Base-by-base conservation (phyloP, 2,329 filamentous ascomycete genomes). In the Penicillium sp. region DNA sequence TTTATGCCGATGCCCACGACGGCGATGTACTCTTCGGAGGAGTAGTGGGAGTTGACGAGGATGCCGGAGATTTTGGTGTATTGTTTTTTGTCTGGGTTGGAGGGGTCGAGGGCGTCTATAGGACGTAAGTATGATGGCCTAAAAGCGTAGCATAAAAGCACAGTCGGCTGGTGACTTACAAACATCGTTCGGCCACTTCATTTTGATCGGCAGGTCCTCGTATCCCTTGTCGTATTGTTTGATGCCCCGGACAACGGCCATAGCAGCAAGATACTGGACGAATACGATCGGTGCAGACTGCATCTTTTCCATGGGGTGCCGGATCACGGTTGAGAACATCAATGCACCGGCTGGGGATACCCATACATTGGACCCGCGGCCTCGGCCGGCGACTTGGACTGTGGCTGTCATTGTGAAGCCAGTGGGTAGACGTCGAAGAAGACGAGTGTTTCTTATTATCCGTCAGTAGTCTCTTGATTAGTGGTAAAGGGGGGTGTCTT, bases 131-230 rank as follows among this genome's bases (percentile, higher is more conserved):
- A 20, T 38, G 50, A 14, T 2, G 6, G n/a, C 21, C 16, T 16
- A 48, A 47, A 35, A 28, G 43, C 9, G 30, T 28, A 9, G 18
- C 6, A 21, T 1, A 2, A 42, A 16, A 26, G 7, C 3, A 2
- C 5, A 43, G 72, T 74, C 64, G 4, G 16, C 12, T 4, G 30
- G 12, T 35, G 9, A 73, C 80, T 71, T 73, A 86, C 85, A 93
- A 55, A 99, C 90, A 68, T 99, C 94, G 66, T 99, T 99, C 11
- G 94, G 94, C 94, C 94, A 99, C 72, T 99, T 99, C 30, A 99
- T 76, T 69, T 89, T 91, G 42, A 99, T 81, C 0, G 90, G 89
- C 4, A 97, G 72, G 0, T 84, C 78, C 5, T 83, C 79, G 71
- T 95, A 97, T 7, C 87, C 90, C 2, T 74, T 73, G 49, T 87